Percentiles rank a stretch among this genome's conserved stretches.
phyloP scores from a whole-genome alignment of 129 eudicot species.

The Deinandra increscens region DNA sequence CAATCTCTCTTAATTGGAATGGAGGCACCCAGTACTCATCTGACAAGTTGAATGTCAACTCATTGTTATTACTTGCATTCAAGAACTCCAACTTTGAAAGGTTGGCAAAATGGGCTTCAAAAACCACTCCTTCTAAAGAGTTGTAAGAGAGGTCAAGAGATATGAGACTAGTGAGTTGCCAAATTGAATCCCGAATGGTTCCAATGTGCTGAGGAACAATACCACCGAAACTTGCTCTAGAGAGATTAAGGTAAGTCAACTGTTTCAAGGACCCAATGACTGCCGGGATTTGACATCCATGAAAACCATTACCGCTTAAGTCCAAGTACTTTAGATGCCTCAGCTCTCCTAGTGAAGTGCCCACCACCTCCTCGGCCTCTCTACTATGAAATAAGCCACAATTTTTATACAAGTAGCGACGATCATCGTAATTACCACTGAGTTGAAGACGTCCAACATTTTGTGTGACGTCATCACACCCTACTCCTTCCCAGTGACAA shows the following conservation, averaged over 20 bases:
- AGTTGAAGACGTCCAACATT: background rate
- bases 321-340: constrained; percentile 12
- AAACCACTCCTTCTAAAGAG: background rate
- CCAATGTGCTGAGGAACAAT: background rate
- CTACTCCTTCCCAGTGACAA: background rate
- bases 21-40: background rate
- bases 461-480: background rate
- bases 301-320: background rate
- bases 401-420: no score
- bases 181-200: no score
- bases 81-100: background rate
- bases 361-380: no score
- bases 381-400: background rate
- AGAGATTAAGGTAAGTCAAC: background rate
- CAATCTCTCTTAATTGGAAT: background rate
- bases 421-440: background rate
- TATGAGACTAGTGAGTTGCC: background rate
- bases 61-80: background rate
- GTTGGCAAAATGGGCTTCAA: background rate
- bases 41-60: background rate
- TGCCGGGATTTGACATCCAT: background rate
- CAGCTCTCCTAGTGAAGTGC: background rate
- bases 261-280: background rate
- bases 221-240: background rate
- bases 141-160: background rate